A percentile compares a stretch with the other conserved stretches of the same genome.
Evolutionary conservation across 306 rosid genomes (phyloP).

Genomic region (Fagus sylvatica): DNA sequence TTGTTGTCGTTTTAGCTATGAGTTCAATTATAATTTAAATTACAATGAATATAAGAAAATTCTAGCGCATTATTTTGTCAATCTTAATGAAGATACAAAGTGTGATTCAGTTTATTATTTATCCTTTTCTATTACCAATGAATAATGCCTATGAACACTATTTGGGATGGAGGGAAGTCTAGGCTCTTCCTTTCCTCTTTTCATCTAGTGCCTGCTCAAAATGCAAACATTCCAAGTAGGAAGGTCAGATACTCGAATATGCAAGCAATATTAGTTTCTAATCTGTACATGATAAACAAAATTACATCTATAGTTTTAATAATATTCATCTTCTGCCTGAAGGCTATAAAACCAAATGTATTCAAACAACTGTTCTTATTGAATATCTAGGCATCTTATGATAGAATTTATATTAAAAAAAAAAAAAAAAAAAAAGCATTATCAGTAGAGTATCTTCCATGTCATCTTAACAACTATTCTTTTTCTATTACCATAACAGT

Average conservation of each 20-base stretch:
- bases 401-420: neutral
- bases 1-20: neutral
- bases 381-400: neutral
- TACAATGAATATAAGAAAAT: neutral
- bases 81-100: neutral
- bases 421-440: neutral
- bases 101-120: conserved; percentile 10
- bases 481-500: neutral
- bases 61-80: conserved; percentile 2
- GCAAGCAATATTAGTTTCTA: neutral
- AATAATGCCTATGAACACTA: conserved; percentile 27
- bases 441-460: neutral
- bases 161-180: conserved; percentile 7
- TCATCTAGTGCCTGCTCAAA: conserved; percentile 54
- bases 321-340: neutral
- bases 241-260: neutral
- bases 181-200: conserved; percentile 53
- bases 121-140: conserved; percentile 26
- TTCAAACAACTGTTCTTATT: neutral
- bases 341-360: neutral
- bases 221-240: neutral
- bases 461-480: neutral
- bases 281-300: neutral
- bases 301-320: neutral
- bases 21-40: neutral